Percentiles rank a stretch among this genome's conserved stretches.
Conservation (phyloP, 345 rosid species). For the Eucalyptus albens region DNA sequence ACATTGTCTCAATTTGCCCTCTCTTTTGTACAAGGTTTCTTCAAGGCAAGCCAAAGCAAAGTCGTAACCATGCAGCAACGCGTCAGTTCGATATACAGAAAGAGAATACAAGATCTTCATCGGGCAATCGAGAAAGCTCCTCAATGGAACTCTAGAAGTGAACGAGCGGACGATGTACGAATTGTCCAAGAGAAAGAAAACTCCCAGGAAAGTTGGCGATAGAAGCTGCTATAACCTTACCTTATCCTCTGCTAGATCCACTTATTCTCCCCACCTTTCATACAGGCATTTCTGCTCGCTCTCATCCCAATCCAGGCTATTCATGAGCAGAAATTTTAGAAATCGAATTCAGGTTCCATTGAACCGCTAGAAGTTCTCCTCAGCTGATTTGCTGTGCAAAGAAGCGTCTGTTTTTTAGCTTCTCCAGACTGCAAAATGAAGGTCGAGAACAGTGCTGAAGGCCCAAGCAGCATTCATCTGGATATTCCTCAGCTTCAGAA, state of each 20-base stretch:
- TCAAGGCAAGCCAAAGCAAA: not conserved
- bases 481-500: not conserved
- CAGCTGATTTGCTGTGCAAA: not conserved
- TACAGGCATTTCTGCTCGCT: not conserved
- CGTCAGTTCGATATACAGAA: not conserved
- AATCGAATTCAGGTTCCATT: not conserved
- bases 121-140: not conserved
- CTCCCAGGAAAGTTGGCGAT: slow-evolving; percentile 27
- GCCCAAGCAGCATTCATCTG: slow-evolving; percentile 55
- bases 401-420: not conserved
- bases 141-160: not conserved
- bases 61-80: not conserved
- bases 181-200: not conserved
- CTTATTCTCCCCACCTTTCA: not conserved
- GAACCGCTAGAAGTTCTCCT: not conserved
- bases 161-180: not conserved
- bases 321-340: not conserved
- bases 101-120: not conserved
- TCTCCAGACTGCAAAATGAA: not conserved
- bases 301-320: not conserved
- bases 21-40: not conserved
- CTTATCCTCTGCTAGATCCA: not conserved
- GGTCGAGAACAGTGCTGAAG: slow-evolving; percentile 61
- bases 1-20: not conserved
- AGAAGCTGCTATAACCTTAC: not conserved